Percentiles rank a stretch among this genome's conserved stretches.
phyloP scores from a whole-genome alignment of 2,329 filamentous ascomycete genomes.

The Aureobasidium sp. region DNA sequence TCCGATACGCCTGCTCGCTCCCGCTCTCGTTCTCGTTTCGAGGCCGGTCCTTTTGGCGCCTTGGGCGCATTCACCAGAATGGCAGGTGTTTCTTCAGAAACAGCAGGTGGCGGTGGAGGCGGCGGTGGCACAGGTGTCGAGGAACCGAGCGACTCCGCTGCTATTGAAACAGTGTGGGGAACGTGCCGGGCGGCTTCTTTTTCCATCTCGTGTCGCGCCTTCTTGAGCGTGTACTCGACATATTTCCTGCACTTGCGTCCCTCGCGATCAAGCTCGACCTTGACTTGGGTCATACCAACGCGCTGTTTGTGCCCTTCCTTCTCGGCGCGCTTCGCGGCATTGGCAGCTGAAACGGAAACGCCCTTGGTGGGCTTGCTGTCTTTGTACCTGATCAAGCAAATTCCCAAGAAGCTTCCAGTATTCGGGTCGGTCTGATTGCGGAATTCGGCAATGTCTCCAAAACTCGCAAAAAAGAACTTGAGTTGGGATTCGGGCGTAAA shows the following conservation, averaged over 20 bases:
- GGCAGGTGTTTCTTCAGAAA: slow-evolving; percentile 40
- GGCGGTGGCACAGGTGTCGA: slow-evolving; percentile 18
- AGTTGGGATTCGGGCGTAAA: slow-evolving; percentile 72
- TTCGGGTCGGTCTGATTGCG: slow-evolving; percentile 93
- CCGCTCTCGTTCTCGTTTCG: slow-evolving; percentile 32
- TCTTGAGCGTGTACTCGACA: slow-evolving; percentile 64
- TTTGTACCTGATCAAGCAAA: slow-evolving; percentile 83
- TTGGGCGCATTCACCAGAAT: slow-evolving; percentile 80
- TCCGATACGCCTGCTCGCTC: slow-evolving; percentile 24
- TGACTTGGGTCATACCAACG: slow-evolving; percentile 68
- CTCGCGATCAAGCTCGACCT: slow-evolving; percentile 82
- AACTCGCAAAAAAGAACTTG: slow-evolving; percentile 65
- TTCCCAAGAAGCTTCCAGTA: slow-evolving; percentile 86
- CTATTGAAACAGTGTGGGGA: neutral
- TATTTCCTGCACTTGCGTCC: slow-evolving; percentile 72
- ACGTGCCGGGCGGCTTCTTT: slow-evolving; percentile 21
- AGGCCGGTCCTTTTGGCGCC: slow-evolving; percentile 75
- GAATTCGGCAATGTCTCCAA: slow-evolving; percentile 80
- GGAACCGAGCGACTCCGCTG: neutral
- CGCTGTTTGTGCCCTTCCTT: slow-evolving; percentile 67
- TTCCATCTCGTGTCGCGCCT: slow-evolving; percentile 54
- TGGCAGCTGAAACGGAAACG: slow-evolving; percentile 56
- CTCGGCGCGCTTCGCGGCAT: slow-evolving; percentile 73
- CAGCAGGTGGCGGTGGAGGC: slow-evolving; percentile 19
- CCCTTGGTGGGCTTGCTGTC: slow-evolving; percentile 53